Base-by-base conservation (phyloP, 2,329 filamentous ascomycete genomes). In the Bisporella sp. region DNA sequence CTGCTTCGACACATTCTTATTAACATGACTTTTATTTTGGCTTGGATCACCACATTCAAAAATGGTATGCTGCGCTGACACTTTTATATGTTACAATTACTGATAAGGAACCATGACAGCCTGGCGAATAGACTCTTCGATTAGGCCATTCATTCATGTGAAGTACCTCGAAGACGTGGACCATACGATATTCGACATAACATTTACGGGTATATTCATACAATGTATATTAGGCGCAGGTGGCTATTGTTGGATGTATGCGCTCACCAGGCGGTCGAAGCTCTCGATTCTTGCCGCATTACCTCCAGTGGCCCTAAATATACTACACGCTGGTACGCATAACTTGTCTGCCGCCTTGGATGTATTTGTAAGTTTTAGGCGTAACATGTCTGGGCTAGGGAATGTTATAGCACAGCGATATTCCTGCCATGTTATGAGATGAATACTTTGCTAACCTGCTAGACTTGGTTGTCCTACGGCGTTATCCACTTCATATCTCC, bases 391-490 rank as follows among this genome's bases (percentile, higher is more conserved):
- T 11, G 11, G 12, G 6, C 11, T 42, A 7, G 13, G n/a, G 8
- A 31, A 32, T 21, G 21, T 21, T 21, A 21, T 21, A 21, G 21
- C 21, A 21, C 21, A 21, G 21, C 21, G 21, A 21, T 21, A 21
- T 21, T 21, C 21, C 21, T 21, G 21, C 21, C 21, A 21, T 21
- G 21, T 21, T 2, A 21, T 21, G 21, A 21, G 21, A 21, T 21
- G 21, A 12, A 73, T 87, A 44, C 79, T 95, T 51, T 88, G 93
- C 64, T 75, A 95, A 53, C 73, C 95, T 39, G 6, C 32, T 21
- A 59, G 54, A 89, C 91, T 12, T 96, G 91, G 91, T 71, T 96
- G n/a, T 91, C 91, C 0, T 96, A 96, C 65, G 91, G 91, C 47
- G 76, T 96, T 49, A 86, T 87, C 49, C 91, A 96, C 69, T 96